Evolutionary conservation across 306 rosid species (phyloP), one percentile per base, ranked within the genome.

Genomic region (Quercus bicolor): DNA sequence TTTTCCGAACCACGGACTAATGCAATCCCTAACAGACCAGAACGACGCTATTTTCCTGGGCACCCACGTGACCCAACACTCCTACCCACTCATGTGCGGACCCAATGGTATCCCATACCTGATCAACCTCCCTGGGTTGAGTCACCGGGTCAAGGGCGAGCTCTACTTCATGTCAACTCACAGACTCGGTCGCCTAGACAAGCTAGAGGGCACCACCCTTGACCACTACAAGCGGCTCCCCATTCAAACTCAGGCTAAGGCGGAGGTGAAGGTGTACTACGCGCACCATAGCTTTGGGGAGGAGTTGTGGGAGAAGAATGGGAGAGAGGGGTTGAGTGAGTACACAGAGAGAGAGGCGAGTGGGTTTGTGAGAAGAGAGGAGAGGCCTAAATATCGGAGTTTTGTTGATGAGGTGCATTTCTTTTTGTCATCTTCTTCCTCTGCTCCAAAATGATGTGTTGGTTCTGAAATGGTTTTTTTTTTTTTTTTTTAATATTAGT

Each of bases 41-140:
- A 72, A 85, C 82, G 89, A 93, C 80, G 93, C 84, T 77, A 82
- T 80, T 10, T 75, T 75, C 10, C 0, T 71, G 2, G 88, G 91
- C 23, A 45, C 75, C 26, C 71, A 33, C 83, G 14, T 52, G 13
- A 93, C 94, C 31, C 37, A 8, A 2, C 20, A 74, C 0, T 5
- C 86, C 0, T 66, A 75, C 78, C 96, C 98, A 0, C 89, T 94
- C 1, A 86, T 94, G 4, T 56, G 82, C 34, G 94, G 94, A 16
- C 88, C 89, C 71, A 76, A 86, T 69, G 97, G 92, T 2, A 82
- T 92, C 37, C 92, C 94, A 0, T 94, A 88, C 79, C 85, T 94
- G 5, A 85, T 94, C 83, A 83, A 88, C 77, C 77, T 85, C 0
- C 90, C 91, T 23, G 90, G 92, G 31, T 73, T 77, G 18, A 93